Evolutionary conservation across 495 filamentous ascomycete genomes (phyloP).

Genomic region (Neurospora sp.): DNA sequence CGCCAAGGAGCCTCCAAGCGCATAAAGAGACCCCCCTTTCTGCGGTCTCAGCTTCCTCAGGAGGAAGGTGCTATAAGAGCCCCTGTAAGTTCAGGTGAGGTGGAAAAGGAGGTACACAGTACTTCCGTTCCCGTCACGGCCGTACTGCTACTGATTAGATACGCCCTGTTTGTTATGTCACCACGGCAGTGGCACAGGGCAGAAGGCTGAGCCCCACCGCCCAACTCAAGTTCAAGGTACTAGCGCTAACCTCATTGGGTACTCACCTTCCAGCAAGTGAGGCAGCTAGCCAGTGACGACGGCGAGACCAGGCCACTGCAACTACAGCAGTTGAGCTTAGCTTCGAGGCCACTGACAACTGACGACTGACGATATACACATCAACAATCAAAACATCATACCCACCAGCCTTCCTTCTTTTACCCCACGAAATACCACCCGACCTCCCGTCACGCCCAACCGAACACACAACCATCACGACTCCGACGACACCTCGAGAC

Average conservation of each 20-base stretch:
- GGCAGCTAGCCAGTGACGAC: conserved; percentile 28
- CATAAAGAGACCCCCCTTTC: not conserved
- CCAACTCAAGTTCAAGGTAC: conserved; percentile 1
- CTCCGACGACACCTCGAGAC: conserved; percentile 1
- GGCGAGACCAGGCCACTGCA: conserved; percentile 5
- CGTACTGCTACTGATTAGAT: not conserved
- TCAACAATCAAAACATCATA: conserved; percentile 5
- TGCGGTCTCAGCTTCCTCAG: not conserved
- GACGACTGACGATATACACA: not conserved
- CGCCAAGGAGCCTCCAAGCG: conserved; percentile 1
- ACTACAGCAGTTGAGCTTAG: not conserved
- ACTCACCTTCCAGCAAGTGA: conserved; percentile 19
- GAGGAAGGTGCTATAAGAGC: not conserved
- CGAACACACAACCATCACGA: conserved; percentile 7
- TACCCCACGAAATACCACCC: not conserved
- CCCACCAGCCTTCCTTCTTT: not conserved
- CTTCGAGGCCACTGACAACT: not conserved
- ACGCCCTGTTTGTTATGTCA: not conserved
- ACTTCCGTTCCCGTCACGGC: not conserved
- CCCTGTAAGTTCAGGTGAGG: not conserved
- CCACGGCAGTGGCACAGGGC: not conserved
- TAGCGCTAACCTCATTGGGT: conserved; percentile 19
- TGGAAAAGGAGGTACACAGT: not conserved
- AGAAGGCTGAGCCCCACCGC: not conserved
- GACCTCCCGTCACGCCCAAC: not conserved